Evolutionary conservation across 352 stramenopile species (phyloP).

Genomic region (Plasmopara muralis): DNA sequence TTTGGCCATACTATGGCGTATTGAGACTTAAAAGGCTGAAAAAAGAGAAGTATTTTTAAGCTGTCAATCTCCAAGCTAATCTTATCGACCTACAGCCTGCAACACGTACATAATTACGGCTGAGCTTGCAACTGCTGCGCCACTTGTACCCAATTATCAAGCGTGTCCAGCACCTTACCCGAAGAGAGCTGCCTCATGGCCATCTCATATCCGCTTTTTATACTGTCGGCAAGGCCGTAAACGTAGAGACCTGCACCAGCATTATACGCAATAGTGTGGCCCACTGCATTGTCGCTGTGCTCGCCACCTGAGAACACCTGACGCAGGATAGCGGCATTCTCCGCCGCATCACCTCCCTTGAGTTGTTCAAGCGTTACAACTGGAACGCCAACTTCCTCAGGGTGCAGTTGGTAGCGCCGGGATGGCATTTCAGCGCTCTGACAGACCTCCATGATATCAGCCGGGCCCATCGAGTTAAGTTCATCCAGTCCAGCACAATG

Average conservation of each 20-base stretch:
- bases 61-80: slow-evolving; percentile 11
- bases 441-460: slow-evolving; percentile 78
- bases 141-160: slow-evolving; percentile 59
- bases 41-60: slow-evolving; percentile 5
- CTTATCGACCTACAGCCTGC: slow-evolving; percentile 5
- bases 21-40: slow-evolving; percentile 2
- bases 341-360: slow-evolving; percentile 90
- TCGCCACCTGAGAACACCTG: slow-evolving; percentile 77
- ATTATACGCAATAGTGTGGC: slow-evolving; percentile 98
- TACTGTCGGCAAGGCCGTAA: slow-evolving; percentile 88
- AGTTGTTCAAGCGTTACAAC: slow-evolving; percentile 91
- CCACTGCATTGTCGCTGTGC: slow-evolving; percentile 89
- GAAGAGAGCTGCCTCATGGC: slow-evolving; percentile 65
- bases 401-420: slow-evolving; percentile 36
- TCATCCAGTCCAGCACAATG: slow-evolving; percentile 98
- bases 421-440: slow-evolving; percentile 30
- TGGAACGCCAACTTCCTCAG: slow-evolving; percentile 85
- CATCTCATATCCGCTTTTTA: slow-evolving; percentile 84
- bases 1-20: slow-evolving; percentile 13
- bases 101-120: slow-evolving; percentile 10
- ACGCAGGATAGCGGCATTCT: slow-evolving; percentile 94
- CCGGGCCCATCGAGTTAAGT: slow-evolving; percentile 92
- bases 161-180: slow-evolving; percentile 52
- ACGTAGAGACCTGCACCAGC: slow-evolving; percentile 96
- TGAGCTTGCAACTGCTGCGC: slow-evolving; percentile 43